Evolutionary conservation across 2,329 filamentous ascomycete genomes (phyloP).

Genomic region (Fusarium siculi): DNA sequence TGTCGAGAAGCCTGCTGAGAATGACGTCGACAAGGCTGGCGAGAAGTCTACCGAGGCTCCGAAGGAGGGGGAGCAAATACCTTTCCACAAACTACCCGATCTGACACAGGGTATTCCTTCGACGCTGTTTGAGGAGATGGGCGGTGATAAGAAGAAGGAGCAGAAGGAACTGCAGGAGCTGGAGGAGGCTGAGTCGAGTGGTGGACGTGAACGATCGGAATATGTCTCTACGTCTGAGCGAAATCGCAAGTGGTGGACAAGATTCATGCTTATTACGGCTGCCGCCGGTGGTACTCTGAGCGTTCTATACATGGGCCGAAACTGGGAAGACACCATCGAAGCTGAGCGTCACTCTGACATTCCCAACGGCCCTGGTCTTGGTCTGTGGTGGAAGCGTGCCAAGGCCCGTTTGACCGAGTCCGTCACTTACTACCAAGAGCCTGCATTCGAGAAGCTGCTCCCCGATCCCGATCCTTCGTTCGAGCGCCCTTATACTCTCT

Average conservation of each 20-base stretch:
- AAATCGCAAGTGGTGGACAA: conserved; percentile 79
- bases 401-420: conserved; percentile 79
- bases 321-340: conserved; percentile 88
- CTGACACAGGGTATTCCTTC: conserved; percentile 95
- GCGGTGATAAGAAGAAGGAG: conserved; percentile 52
- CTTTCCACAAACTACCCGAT: conserved; percentile 81
- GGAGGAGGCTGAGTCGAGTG: conserved; percentile 50
- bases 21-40: conserved; percentile 35
- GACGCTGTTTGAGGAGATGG: conserved; percentile 82
- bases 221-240: conserved; percentile 93
- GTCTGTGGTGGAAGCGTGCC: conserved; percentile 83
- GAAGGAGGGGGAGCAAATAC: conserved; percentile 55
- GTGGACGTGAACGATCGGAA: conserved; percentile 64
- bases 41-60: conserved; percentile 43
- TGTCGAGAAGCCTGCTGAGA: conserved; percentile 29
- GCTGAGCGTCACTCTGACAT: conserved; percentile 74
- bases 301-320: conserved; percentile 81
- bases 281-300: conserved; percentile 66
- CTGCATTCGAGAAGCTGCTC: conserved; percentile 91
- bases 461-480: conserved; percentile 83
- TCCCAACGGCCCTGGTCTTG: conserved; percentile 81
- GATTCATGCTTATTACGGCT: conserved; percentile 75
- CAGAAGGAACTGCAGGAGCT: conserved; percentile 49
- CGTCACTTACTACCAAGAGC: conserved; percentile 94
- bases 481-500: conserved; percentile 89